These are phyloP conservation scores for Coemansia sp. DNA, from an alignment of 192 early-diverging fungal species.

Conservation along the genomic window DNA sequence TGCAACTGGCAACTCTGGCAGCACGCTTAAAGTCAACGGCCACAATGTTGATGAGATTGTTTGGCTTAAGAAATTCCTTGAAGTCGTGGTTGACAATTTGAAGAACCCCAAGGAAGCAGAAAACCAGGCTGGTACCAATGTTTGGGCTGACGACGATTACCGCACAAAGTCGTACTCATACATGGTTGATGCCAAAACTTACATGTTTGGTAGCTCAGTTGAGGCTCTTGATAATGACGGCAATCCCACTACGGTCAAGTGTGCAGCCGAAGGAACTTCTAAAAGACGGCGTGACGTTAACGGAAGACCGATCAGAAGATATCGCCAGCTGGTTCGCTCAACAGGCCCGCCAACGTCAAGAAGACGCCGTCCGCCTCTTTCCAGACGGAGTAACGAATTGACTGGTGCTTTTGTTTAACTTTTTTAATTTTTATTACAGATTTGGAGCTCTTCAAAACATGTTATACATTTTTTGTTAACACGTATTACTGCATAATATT, in stretches of 20 bases:
- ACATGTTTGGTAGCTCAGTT: slow-evolving; percentile 28
- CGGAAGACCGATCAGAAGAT: slow-evolving; percentile 15
- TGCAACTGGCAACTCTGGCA: slow-evolving; percentile 17
- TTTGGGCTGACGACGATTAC: slow-evolving; percentile 47
- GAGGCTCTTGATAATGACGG: slow-evolving; percentile 47
- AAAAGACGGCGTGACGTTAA: slow-evolving; percentile 7
- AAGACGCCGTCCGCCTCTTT: slow-evolving; percentile 8
- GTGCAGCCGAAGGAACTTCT: neutral
- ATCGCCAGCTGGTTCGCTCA: slow-evolving; percentile 4
- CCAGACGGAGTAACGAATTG: neutral
- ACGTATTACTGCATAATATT: no score
- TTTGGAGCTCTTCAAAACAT: neutral
- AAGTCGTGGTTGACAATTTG: slow-evolving; percentile 36
- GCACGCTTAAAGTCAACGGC: slow-evolving; percentile 35
- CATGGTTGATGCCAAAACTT: slow-evolving; percentile 20
- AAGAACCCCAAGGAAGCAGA: slow-evolving; percentile 35
- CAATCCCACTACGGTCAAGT: slow-evolving; percentile 12
- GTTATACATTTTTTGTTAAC: no score
- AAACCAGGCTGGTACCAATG: slow-evolving; percentile 24
- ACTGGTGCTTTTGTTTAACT: neutral
- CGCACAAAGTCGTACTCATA: slow-evolving; percentile 53
- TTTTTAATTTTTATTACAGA: neutral
- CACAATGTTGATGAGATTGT: slow-evolving; percentile 40
- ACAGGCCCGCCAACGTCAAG: neutral
- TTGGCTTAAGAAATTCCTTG: slow-evolving; percentile 50